Base-by-base conservation (phyloP, 1,139 yeast genomes). In the Blastobotrys ciferrii region DNA sequence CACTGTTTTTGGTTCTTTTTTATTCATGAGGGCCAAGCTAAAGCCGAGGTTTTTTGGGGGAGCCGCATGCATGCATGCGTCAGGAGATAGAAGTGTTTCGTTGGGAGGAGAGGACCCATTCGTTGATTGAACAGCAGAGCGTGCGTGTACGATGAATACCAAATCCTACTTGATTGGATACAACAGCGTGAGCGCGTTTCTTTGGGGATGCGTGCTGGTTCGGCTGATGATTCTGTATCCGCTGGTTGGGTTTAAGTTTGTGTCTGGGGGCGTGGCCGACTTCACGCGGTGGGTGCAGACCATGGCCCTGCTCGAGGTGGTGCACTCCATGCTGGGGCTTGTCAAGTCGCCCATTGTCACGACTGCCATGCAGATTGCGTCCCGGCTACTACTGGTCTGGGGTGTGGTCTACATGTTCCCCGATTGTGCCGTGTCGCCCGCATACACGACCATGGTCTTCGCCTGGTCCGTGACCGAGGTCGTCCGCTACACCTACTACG, bases 401-500 rank as follows among this genome's bases (percentile, higher is more conserved):
- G 97, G 98, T 12, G 78, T 92, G 47, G 81, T 88, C 70, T 80
- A 80, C 53, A 66, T 76, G 14, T 75, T 89, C 59, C 97, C 98
- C 11, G 65, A 78, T 18, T 31, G 84, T 77, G 54, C 89, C 81
- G 32, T 81, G 76, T 59, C 63, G 58, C 56, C 79, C 54, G 72
- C 81, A 49, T 79, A 82, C 78, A 73, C 79, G 42, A 73, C 94
- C 1, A 78, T 92, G 67, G 75, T 82, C 42, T 62, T 82, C 47
- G 92, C 97, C 15, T 92, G 99, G 99, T 80, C 92, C 15, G 64
- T 87, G 50, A 88, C 98, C 31, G 99, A 92, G 68, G 77, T 88
- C 45, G 82, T 91, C 51, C 79, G 98, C 62, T 92, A 92, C 70
- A 76, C 87, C 41, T 92, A 80, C 71, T 94, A 72, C 64, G 95